Base-by-base conservation (phyloP, 1,284 basidiomycete genomes). In the Ustilago shanxiensis region DNA sequence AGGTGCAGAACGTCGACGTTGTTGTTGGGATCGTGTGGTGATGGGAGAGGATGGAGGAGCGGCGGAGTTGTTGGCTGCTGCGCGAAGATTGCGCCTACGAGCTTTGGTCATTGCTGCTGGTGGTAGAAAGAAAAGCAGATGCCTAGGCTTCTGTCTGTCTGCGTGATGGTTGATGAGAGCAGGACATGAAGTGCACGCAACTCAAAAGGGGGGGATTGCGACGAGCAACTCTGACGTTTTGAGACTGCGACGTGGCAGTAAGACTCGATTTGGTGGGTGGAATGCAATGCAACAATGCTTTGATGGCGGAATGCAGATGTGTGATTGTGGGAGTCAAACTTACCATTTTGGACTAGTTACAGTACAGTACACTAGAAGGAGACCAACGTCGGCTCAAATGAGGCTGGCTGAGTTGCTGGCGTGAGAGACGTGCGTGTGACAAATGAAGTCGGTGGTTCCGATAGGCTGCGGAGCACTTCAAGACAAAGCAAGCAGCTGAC, bases 41-140 rank as follows among this genome's bases (percentile, higher is more conserved):
- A 53, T 18, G 37, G n/a, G 49, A 5, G 33, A 22, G 13, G 33
- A 22, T 13, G 63, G 54, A 2, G 63, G 28, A 16, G 60, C 60
- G 18, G 64, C 14, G 24, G 9, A 20, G 26, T n/a, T n/a, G n/a
- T n/a, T n/a, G n/a, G n/a, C n/a, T n/a, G 41, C 6, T 6, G 65
- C 57, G 20, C 70, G 70, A 11, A 66, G 65, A 26, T 72, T 72
- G 60, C 70, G 70, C 52, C 61, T 60, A 49, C 64, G 64, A 37
- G 56, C 61, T 51, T 67, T 72, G 33, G 70, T 64, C 70, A 72
- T 72, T 22, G 2, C 52, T 44, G 16, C 8, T 33, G 39, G 26
- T 14, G 41, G n/a, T n/a, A n/a, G n/a, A n/a, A n/a, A 14, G 39
- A 20, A 45, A n/a, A 28, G 51, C n/a, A n/a, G n/a, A n/a, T n/a